Evolutionary conservation across 176 grass and related monocot species (phyloP), one percentile per base, ranked within the genome.

Genomic region (Tillandsia fasciculata): DNA sequence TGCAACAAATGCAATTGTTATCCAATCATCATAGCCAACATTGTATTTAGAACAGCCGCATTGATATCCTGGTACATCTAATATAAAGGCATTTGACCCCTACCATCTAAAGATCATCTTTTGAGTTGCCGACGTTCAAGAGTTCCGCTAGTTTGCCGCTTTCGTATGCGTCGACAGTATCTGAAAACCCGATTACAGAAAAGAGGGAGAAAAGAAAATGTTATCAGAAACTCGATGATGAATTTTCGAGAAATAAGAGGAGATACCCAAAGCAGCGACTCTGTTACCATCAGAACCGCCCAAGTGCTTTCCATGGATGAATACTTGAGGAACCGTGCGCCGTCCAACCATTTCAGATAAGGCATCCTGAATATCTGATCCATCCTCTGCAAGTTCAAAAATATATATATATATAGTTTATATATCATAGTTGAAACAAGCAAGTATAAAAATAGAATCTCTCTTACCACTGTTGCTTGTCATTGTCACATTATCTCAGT

Each of bases 231-330:
- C n/a, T 59, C 11, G 24, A 49, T 11, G 26, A 63, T 17, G 8
- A 53, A 68, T 48, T 57, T 58, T 48, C 12, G 42, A 67, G 1
- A 67, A 74, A 63, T 51, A 70, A 22, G 51, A 69, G 15, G 65
- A 68, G 27, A 42, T 42, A 42, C 33, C 33, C 3, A 42, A 42
- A 74, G 51, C 9, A 15, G 58, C 6, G 26, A 42, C 9, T 73
- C 10, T 49, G 53, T 74, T 84, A 84, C 81, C 81, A 58, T 84
- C 81, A 29, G 81, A 84, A 47, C 81, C 81, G 64, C 81, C 81
- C 53, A 84, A 74, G 54, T 79, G 81, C 54, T 84, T 70, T 70
- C 81, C 81, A 27, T 75, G 66, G 64, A 84, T 79, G 64, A 84
- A 84, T 7, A 78, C 76, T 70, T 79, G 76, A 29, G 76, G 81